Evolutionary conservation across 495 filamentous ascomycete genomes (phyloP).

Genomic region (Astrocystis sublimbata): DNA sequence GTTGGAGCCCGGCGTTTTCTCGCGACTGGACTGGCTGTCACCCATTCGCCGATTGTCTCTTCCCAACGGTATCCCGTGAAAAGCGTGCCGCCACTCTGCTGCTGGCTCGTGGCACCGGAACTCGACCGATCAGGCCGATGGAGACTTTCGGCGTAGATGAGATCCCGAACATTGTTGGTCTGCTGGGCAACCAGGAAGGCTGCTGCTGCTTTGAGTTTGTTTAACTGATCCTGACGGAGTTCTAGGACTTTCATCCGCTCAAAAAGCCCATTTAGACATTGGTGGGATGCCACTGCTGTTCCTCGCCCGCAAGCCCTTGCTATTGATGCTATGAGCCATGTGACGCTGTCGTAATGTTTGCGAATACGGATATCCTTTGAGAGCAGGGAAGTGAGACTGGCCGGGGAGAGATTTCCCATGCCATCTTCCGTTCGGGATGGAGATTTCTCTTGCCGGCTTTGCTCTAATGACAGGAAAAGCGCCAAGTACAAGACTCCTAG

Average conservation of each 20-base stretch:
- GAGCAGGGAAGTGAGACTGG: conserved; percentile 7
- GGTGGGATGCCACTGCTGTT: conserved; percentile 33
- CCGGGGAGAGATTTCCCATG: conserved; percentile 24
- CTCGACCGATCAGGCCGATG: conserved; percentile 16
- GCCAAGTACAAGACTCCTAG: conserved; percentile 26
- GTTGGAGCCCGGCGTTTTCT: conserved; percentile 15
- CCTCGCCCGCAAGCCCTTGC: conserved; percentile 39
- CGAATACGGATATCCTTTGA: conserved; percentile 19
- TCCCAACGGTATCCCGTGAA: conserved; percentile 51
- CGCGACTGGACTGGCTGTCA: conserved; percentile 37
- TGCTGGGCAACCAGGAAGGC: conserved; percentile 45
- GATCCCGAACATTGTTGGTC: conserved; percentile 45
- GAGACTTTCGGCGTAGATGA: conserved; percentile 45
- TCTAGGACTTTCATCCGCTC: conserved; percentile 22
- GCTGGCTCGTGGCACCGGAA: conserved; percentile 7
- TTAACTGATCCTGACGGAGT: conserved; percentile 20
- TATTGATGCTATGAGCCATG: conserved; percentile 35
- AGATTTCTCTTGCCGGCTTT: conserved; percentile 15
- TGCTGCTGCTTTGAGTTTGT: conserved; percentile 27
- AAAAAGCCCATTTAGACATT: conserved; percentile 36
- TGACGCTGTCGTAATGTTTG: conserved; percentile 28
- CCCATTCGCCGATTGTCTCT: conserved; percentile 58
- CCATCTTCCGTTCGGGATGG: conserved; percentile 13
- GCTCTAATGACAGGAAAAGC: conserved; percentile 26
- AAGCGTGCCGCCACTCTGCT: conserved; percentile 18